Percentiles rank a stretch among this genome's conserved stretches.
Evolutionary conservation across 257 asterid genomes (phyloP).

Genomic region (Solanum bukasovii): DNA sequence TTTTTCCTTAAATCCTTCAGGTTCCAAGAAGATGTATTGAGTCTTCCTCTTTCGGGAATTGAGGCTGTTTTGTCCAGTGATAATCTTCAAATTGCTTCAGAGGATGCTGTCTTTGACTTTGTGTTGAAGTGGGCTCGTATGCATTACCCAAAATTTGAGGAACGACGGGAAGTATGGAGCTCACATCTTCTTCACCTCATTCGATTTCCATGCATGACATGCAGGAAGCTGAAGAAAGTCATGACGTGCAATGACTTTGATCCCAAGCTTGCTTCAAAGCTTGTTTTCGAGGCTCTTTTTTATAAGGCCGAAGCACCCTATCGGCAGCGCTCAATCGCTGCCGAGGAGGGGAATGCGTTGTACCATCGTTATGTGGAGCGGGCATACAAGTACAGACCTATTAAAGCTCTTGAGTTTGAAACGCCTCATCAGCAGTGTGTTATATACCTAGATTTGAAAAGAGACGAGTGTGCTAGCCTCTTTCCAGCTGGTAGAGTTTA

Average conservation of each 20-base stretch:
- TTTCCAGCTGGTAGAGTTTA: constrained; percentile 59
- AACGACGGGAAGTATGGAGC: constrained; percentile 49
- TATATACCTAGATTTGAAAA: constrained; percentile 66
- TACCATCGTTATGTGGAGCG: constrained; percentile 52
- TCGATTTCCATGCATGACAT: constrained; percentile 82
- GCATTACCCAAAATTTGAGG: constrained; percentile 54
- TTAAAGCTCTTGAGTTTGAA: constrained; percentile 65
- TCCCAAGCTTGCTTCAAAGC: constrained; percentile 42
- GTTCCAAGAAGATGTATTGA: constrained; percentile 59
- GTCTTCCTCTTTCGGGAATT: constrained; percentile 64
- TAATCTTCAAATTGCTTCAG: constrained; percentile 69
- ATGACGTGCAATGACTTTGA: constrained; percentile 55
- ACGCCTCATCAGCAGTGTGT: constrained; percentile 65
- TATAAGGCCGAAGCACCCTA: constrained; percentile 69
- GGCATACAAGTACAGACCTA: constrained; percentile 68
- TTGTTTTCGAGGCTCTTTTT: constrained; percentile 72
- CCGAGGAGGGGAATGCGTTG: constrained; percentile 25
- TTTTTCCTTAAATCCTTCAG: constrained; percentile 18
- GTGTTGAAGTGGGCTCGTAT: constrained; percentile 67
- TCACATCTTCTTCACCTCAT: constrained; percentile 45
- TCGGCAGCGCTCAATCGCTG: constrained; percentile 45
- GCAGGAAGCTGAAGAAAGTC: constrained; percentile 72
- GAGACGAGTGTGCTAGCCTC: constrained; percentile 58
- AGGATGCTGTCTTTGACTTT: constrained; percentile 73
- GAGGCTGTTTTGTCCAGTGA: constrained; percentile 71